Base-by-base conservation (phyloP, 1,284 basidiomycete species). In the Tranzscheliella williamsii region DNA sequence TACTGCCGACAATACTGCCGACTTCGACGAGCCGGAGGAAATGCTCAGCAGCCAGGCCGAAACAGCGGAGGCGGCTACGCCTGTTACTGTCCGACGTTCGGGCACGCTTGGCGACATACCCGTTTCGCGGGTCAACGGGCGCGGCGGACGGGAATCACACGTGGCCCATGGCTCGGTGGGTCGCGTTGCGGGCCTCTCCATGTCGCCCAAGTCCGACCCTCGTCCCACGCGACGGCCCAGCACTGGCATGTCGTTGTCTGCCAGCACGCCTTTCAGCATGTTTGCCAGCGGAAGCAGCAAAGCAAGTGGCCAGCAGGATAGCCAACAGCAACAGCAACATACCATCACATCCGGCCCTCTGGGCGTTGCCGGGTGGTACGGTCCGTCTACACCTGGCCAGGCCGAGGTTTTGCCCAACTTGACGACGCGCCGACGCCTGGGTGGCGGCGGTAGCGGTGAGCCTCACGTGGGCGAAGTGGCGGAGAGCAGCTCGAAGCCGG, bases 401-500 rank as follows among this genome's bases (percentile, higher is more conserved):
- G 57, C 58, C 21, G 55, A 54, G 12, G 65, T 58, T 16, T 39
- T 67, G 38, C 65, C 65, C 2, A 31, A 38, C 15, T 41, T 62
- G 22, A 47, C 43, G 1, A 24, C 37, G 12, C 58, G 58, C 21
- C 52, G 48, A 21, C 47, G 46, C n/a, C 55, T 62, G 30, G 58
- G 58, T 18, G 52, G 56, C 17, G 56, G 42, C 20, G 20, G 18
- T 11, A 26, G 17, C 29, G 38, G 43, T 4, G n/a, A n/a, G n/a
- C n/a, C n/a, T n/a, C 37, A 47, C 30, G 45, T 40, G 17, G 38
- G 32, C 4, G 35, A 36, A 15, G 42, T 50, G 5, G 43, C 22
- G 33, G 48, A 56, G 15, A 33, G 39, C n/a, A 42, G 38, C 4
- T 63, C 68, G 12, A 75, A 76, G 46, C 73, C 73, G 9, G 64